phyloP scores from a whole-genome alignment of 2,329 filamentous ascomycete genomes.

The Fusarium neocosmosporiellum region DNA sequence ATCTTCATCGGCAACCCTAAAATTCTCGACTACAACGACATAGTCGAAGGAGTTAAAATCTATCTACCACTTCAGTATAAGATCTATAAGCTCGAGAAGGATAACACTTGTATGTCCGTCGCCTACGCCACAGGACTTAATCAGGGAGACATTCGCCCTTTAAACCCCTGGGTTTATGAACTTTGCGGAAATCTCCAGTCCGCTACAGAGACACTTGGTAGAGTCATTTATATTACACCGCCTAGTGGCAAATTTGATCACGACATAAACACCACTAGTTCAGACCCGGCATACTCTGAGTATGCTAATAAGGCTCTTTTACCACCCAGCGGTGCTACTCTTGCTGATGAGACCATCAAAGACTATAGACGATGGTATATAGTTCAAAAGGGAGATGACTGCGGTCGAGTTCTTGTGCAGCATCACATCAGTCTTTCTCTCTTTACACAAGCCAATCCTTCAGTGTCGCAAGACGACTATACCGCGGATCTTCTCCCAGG shows the following conservation, averaged over 20 bases:
- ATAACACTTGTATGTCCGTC: neutral
- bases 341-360: neutral
- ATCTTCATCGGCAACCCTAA: constrained; percentile 20
- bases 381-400: neutral
- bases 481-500: neutral
- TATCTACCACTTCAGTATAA: constrained; percentile 26
- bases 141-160: neutral
- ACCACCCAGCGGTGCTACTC: neutral
- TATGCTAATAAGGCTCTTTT: neutral
- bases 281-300: neutral
- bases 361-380: neutral
- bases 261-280: neutral
- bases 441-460: neutral
- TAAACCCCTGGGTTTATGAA: neutral
- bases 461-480: neutral
- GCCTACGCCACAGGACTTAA: neutral
- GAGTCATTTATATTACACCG: neutral
- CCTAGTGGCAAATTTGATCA: neutral
- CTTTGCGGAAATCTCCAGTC: neutral
- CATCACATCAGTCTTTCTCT: neutral
- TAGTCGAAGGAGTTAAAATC: neutral
- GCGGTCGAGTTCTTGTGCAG: neutral
- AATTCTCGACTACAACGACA: constrained; percentile 18
- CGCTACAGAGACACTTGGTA: neutral
- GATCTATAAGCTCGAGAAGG: neutral